Percentiles rank a stretch among this genome's conserved stretches.
phyloP scores from a whole-genome alignment of 2,329 filamentous ascomycete genomes.

The Knufia petricola region DNA sequence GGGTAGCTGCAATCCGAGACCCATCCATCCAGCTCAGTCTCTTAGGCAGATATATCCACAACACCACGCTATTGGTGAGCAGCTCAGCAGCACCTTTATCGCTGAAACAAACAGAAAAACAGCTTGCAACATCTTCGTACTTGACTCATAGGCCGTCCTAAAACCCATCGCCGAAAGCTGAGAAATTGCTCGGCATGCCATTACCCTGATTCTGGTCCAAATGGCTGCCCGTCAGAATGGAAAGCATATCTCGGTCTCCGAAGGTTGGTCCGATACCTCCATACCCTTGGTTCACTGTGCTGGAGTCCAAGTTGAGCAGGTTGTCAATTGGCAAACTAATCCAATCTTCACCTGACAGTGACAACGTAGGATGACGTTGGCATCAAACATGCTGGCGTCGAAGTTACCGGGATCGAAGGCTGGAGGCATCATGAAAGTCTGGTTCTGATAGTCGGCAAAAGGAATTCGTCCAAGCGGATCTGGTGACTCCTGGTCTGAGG shows the following conservation, averaged over 20 bases:
- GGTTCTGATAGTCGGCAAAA: conserved; percentile 20
- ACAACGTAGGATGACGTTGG: conserved; percentile 15
- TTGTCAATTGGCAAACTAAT: conserved; percentile 53
- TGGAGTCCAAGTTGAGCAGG: conserved; percentile 39
- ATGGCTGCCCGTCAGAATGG: conserved; percentile 1
- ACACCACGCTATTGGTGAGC: neutral
- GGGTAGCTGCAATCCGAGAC: too few species aligned
- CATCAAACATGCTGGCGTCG: conserved; percentile 16
- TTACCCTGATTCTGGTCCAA: conserved; percentile 5
- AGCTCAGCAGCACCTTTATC: neutral
- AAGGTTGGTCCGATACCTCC: conserved; percentile 55
- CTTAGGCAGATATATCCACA: neutral
- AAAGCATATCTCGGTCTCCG: conserved; percentile 42
- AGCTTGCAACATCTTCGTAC: neutral
- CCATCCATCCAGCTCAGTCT: neutral
- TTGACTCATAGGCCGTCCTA: neutral
- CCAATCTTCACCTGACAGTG: conserved; percentile 39
- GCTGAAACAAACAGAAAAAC: neutral
- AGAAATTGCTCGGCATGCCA: neutral
- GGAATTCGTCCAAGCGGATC: conserved; percentile 22
- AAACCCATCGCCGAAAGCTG: conserved; percentile 1
- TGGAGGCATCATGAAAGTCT: conserved; percentile 22
- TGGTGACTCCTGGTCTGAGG: conserved; percentile 7
- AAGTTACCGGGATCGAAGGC: conserved; percentile 13
- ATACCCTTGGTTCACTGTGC: conserved; percentile 42